Conservation (phyloP, 345 rosid genomes). For the Citrus cavaleriei region DNA sequence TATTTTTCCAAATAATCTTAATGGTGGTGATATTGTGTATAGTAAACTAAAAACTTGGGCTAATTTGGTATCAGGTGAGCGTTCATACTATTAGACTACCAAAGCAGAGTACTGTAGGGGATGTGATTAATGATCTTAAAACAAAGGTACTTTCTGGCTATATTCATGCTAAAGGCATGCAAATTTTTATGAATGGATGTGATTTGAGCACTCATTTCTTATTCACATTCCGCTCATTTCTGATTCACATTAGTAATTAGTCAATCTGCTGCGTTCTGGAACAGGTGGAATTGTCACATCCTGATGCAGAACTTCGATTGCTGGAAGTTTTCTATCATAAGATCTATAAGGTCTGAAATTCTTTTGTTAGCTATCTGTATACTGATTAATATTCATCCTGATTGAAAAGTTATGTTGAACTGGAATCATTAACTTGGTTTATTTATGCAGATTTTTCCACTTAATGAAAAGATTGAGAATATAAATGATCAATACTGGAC, state of each 20-base stretch:
- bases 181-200: slow-evolving; percentile 4
- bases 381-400: neutral
- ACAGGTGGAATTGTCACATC: slow-evolving; percentile 91
- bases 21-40: slow-evolving; percentile 1
- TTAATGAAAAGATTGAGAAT: slow-evolving; percentile 78
- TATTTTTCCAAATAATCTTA: neutral
- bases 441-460: slow-evolving; percentile 76
- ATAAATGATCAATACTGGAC: slow-evolving; percentile 98
- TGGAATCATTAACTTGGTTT: neutral
- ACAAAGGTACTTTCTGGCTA: slow-evolving; percentile 54
- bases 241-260: slow-evolving; percentile 4
- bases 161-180: neutral
- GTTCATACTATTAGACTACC: slow-evolving; percentile 88
- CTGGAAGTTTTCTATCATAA: slow-evolving; percentile 93
- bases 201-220: neutral
- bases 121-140: slow-evolving; percentile 84
- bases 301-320: slow-evolving; percentile 86
- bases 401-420: neutral
- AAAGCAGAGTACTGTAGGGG: slow-evolving; percentile 88
- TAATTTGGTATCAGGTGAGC: slow-evolving; percentile 52
- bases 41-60: slow-evolving; percentile 15
- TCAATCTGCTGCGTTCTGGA: slow-evolving; percentile 15
- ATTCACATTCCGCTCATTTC: neutral
- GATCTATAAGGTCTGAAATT: slow-evolving; percentile 71
- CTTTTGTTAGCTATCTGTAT: neutral